A percentile compares a stretch with the other conserved stretches of the same genome.
phyloP scores from a whole-genome alignment of 2,329 filamentous ascomycete species.

The Lasiodiplodia gonubiensis region DNA sequence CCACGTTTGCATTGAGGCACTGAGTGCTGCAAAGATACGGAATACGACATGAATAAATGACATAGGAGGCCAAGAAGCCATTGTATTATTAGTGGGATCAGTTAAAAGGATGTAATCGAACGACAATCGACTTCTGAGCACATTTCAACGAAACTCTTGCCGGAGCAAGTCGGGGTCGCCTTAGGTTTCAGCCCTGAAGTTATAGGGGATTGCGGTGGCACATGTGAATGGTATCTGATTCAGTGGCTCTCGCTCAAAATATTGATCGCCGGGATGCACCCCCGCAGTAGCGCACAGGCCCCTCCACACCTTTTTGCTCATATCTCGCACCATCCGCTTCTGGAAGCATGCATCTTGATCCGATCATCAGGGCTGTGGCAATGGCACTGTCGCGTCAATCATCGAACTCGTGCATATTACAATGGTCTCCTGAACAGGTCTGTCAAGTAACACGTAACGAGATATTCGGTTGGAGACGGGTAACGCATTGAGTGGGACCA shows the following conservation, averaged over 20 bases:
- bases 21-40: background rate
- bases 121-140: background rate
- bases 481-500: background rate
- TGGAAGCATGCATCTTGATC: background rate
- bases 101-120: background rate
- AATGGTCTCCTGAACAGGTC: background rate
- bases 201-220: background rate
- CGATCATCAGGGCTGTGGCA: background rate
- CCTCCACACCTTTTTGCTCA: background rate
- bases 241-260: background rate
- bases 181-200: background rate
- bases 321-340: conserved; percentile 2
- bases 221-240: background rate
- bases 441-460: background rate
- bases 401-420: background rate
- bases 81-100: conserved; percentile 15
- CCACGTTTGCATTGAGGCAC: background rate
- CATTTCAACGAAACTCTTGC: background rate
- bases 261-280: conserved; percentile 14
- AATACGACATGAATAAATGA: background rate
- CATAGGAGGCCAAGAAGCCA: background rate
- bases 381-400: background rate
- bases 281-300: conserved; percentile 6
- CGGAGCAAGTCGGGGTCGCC: background rate
- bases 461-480: background rate